Evolutionary conservation across 2,329 filamentous ascomycete genomes (phyloP), one percentile per base, ranked within the genome.

Genomic region (Bisporella sp.): DNA sequence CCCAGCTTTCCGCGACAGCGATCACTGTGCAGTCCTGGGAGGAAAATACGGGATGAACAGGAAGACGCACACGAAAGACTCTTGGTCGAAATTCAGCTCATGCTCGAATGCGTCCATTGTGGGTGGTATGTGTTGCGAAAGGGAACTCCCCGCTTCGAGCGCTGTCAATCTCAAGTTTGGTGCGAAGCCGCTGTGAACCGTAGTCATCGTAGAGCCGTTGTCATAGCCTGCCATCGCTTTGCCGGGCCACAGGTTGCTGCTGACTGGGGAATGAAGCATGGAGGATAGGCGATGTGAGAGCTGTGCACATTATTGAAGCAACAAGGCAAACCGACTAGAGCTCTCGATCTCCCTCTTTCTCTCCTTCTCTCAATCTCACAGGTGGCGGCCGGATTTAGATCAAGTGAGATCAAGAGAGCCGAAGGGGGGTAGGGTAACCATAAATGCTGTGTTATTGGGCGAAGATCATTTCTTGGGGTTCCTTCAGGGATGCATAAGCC

Each of bases 91-190:
- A 44, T 52, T 55, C 37, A 65, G 31, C 46, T 60, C 58, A 42
- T 57, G 59, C 43, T 62, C 59, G 49, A 62, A 65, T 7, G 56
- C 48, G 47, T 63, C 61, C 61, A 65, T 61, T 46, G 53, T 29
- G 12, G 42, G 28, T 50, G 49, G 35, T 37, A 21, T 21, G 21
- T 21, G 21, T 21, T 21, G 21, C 21, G 21, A 21, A 21, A 21
- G 21, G 21, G 21, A 21, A 21, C 21, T 49, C 21, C 53, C 42
- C 29, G 53, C 48, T 28, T 53, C 53, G 9, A 54, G 56, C 31
- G 53, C 49, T 12, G 48, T 56, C 49, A 65, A 54, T 45, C 59
- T 51, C 63, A 47, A 28, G 63, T 58, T 31, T 62, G 54, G 54
- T 57, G 59, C 21, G 59, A 53, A 32, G 58, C 41, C 33, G 45